Conservation (phyloP, 1,284 basidiomycete species). For the Naganishia liquefaciens region DNA sequence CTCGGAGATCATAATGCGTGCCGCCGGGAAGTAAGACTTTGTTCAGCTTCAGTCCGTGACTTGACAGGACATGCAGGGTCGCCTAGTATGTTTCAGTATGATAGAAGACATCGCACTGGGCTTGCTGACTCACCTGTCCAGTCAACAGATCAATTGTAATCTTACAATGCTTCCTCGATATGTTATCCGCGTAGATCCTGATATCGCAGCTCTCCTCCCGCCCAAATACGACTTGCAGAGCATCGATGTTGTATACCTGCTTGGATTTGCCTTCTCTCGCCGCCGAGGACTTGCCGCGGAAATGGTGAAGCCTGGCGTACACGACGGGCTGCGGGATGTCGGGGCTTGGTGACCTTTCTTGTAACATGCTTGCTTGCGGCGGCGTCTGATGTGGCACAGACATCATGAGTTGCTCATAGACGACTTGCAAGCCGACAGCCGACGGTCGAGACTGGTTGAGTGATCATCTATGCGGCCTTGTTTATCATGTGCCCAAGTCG, state of each 20-base stretch:
- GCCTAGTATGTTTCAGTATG: conserved; percentile 38
- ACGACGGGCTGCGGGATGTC: conserved; percentile 23
- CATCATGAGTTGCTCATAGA: neutral
- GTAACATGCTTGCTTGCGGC: neutral
- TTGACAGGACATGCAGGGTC: conserved; percentile 43
- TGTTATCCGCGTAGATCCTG: conserved; percentile 49
- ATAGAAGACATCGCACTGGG: neutral
- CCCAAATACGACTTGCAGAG: conserved; percentile 13
- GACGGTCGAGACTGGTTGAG: neutral
- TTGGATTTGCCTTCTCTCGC: conserved; percentile 22
- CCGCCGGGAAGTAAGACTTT: conserved; percentile 38
- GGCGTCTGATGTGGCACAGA: conserved; percentile 13
- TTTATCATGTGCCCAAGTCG: conserved; percentile 5
- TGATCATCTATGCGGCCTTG: conserved; percentile 1
- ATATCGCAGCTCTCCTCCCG: conserved; percentile 50
- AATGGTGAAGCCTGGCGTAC: conserved; percentile 20
- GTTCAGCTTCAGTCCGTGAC: conserved; percentile 40
- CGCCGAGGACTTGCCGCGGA: conserved; percentile 22
- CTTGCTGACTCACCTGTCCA: conserved; percentile 39
- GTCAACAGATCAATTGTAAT: conserved; percentile 47
- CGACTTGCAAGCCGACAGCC: neutral
- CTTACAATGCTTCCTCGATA: conserved; percentile 50
- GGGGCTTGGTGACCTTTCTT: conserved; percentile 12
- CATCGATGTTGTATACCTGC: conserved; percentile 26
- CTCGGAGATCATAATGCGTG: conserved; percentile 36